Evolutionary conservation across 2,329 filamentous ascomycete genomes (phyloP).

Genomic region (Penicillium sp.): DNA sequence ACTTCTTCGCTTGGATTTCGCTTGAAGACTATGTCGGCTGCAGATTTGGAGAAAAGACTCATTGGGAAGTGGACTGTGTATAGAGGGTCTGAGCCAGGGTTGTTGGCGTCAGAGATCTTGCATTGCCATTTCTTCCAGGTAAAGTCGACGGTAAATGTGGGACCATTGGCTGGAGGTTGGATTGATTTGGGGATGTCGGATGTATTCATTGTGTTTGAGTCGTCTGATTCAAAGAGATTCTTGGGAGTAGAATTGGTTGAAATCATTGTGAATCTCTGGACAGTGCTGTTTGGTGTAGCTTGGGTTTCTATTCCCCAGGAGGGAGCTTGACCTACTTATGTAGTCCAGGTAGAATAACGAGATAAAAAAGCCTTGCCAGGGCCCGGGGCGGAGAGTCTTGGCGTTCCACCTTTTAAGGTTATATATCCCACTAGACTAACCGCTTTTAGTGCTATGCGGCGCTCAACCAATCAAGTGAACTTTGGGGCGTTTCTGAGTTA

Average conservation of each 20-base stretch:
- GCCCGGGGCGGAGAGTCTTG: conserved; percentile 8
- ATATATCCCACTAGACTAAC: not conserved
- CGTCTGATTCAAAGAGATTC: not conserved
- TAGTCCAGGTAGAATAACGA: not conserved
- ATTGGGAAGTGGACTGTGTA: conserved; percentile 23
- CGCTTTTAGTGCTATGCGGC: conserved; percentile 1
- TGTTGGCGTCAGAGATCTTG: conserved; percentile 19
- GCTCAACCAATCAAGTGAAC: conserved; percentile 1
- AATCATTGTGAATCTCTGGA: not conserved
- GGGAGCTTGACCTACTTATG: not conserved
- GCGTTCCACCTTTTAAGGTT: not conserved
- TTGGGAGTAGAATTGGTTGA: not conserved
- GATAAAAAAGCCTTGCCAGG: no score
- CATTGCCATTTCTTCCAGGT: conserved; percentile 27
- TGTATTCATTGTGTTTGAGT: not conserved
- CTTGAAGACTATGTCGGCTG: conserved; percentile 21
- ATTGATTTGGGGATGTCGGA: not conserved
- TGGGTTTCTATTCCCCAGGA: not conserved
- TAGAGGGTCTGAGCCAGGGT: conserved; percentile 13
- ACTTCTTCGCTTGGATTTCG: conserved; percentile 7
- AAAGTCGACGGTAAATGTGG: conserved; percentile 24
- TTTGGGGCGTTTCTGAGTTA: not conserved
- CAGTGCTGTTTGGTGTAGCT: no score
- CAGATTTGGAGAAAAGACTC: conserved; percentile 11
- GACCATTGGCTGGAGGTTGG: not conserved